These are phyloP conservation scores for Alternaria atra DNA, from an alignment of 2,329 filamentous ascomycete species.

Conservation along the genomic window DNA sequence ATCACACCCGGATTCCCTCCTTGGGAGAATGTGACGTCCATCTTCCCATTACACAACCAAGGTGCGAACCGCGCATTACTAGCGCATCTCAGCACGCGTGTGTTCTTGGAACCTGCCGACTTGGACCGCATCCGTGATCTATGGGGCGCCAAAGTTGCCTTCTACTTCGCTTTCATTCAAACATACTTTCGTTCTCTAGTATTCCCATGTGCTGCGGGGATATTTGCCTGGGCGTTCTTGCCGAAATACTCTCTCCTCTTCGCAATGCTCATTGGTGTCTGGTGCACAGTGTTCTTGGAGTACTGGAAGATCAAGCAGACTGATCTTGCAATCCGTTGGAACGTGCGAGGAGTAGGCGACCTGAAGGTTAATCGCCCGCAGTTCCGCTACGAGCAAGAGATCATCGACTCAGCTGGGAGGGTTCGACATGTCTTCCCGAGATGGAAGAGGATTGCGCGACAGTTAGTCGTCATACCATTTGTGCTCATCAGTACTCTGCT, in stretches of 20 bases:
- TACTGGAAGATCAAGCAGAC: slow-evolving; percentile 48
- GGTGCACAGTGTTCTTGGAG: slow-evolving; percentile 48
- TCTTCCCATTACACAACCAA: slow-evolving; percentile 84
- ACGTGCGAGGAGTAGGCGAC: slow-evolving; percentile 41
- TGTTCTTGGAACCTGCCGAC: slow-evolving; percentile 70
- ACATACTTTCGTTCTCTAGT: slow-evolving; percentile 44
- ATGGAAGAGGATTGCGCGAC: slow-evolving; percentile 42
- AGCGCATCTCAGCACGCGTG: slow-evolving; percentile 76
- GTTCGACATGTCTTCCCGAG: slow-evolving; percentile 38
- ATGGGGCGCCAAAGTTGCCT: slow-evolving; percentile 73
- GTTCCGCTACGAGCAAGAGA: slow-evolving; percentile 35
- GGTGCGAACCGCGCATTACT: slow-evolving; percentile 79
- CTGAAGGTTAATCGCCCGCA: slow-evolving; percentile 44
- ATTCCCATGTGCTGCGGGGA: slow-evolving; percentile 42
- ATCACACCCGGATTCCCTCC: slow-evolving; percentile 73
- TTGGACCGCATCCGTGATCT: slow-evolving; percentile 78
- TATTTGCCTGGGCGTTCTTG: slow-evolving; percentile 43
- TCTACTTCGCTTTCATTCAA: slow-evolving; percentile 49
- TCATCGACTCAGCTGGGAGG: slow-evolving; percentile 38
- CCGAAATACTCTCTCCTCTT: slow-evolving; percentile 44
- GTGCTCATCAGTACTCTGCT: slow-evolving; percentile 37
- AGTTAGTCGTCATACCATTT: slow-evolving; percentile 45
- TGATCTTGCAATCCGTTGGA: slow-evolving; percentile 46
- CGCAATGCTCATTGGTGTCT: slow-evolving; percentile 42
- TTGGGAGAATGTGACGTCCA: slow-evolving; percentile 76